phyloP scores from a whole-genome alignment of 208 protist species.

The Phytomonas francai region DNA sequence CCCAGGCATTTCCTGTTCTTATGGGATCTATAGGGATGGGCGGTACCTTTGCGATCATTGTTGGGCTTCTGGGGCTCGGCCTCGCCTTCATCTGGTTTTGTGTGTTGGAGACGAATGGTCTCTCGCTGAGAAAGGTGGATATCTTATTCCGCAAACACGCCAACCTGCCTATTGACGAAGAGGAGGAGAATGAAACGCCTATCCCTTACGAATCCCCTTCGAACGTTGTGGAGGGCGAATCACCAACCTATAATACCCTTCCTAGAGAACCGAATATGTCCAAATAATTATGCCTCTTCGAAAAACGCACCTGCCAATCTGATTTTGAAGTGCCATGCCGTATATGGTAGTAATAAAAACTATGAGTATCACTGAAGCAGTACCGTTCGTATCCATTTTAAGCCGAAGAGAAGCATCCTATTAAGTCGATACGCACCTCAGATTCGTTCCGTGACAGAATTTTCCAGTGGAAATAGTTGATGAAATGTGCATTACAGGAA shows the following conservation, averaged over 20 bases:
- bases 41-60: conserved; percentile 72
- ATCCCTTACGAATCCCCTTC: neutral
- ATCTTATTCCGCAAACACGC: conserved; percentile 60
- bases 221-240: neutral
- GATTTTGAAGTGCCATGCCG: neutral
- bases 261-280: neutral
- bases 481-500: neutral
- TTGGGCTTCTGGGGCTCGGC: conserved; percentile 43
- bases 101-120: conserved; percentile 83
- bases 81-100: conserved; percentile 75
- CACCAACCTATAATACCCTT: neutral
- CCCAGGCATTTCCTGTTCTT: conserved; percentile 80
- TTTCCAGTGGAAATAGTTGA: neutral
- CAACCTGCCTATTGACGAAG: conserved; percentile 27
- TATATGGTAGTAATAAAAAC: neutral
- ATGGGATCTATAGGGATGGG: conserved; percentile 78
- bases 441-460: neutral
- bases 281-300: neutral
- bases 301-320: neutral
- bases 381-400: neutral
- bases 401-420: neutral
- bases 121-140: conserved; percentile 83
- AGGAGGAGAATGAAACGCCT: conserved; percentile 4
- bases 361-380: neutral
- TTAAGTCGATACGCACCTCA: neutral